Percentiles rank a stretch among this genome's conserved stretches.
phyloP scores from a whole-genome alignment of 108 stramenopile species.

The Cyclotella distinguenda region DNA sequence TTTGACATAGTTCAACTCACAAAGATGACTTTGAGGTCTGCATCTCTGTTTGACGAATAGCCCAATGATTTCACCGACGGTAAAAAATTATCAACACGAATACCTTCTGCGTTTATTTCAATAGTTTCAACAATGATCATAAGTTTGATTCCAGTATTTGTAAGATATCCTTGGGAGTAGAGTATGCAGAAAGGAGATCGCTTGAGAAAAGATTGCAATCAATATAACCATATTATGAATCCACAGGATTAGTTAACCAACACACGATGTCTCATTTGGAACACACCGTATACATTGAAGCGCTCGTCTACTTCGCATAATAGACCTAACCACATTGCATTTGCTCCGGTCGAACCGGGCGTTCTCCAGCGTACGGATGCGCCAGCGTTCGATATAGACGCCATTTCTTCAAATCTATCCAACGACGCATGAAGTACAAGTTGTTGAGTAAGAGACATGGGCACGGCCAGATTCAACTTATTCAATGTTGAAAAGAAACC shows the following conservation, averaged over 20 bases:
- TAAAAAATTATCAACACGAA: constrained; percentile 2
- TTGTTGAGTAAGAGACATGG: constrained; percentile 50
- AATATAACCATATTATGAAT: too few relatives aligned
- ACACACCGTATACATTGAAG: constrained; percentile 40
- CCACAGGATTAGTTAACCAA: too few relatives aligned
- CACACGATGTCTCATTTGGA: too few relatives aligned
- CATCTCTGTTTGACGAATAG: constrained; percentile 12
- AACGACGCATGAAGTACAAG: constrained; percentile 46
- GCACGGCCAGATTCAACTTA: not conserved
- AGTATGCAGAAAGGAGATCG: too few relatives aligned
- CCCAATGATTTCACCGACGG: not conserved
- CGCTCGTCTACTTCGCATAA: constrained; percentile 42
- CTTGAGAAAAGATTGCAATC: not conserved
- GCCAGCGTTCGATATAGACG: constrained; percentile 11
- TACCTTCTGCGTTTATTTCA: constrained; percentile 25
- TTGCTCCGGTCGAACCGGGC: constrained; percentile 31
- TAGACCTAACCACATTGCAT: constrained; percentile 51
- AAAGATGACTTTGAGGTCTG: constrained; percentile 39
- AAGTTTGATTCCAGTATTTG: constrained; percentile 53
- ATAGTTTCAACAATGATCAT: constrained; percentile 36
- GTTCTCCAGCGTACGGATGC: constrained; percentile 36
- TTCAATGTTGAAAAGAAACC: constrained; percentile 6
- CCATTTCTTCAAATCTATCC: constrained; percentile 50
- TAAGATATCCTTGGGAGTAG: constrained; percentile 31
- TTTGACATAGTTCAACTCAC: constrained; percentile 17